Base-by-base conservation (phyloP, 441 rosid species). In the Brassica hybrid region DNA sequence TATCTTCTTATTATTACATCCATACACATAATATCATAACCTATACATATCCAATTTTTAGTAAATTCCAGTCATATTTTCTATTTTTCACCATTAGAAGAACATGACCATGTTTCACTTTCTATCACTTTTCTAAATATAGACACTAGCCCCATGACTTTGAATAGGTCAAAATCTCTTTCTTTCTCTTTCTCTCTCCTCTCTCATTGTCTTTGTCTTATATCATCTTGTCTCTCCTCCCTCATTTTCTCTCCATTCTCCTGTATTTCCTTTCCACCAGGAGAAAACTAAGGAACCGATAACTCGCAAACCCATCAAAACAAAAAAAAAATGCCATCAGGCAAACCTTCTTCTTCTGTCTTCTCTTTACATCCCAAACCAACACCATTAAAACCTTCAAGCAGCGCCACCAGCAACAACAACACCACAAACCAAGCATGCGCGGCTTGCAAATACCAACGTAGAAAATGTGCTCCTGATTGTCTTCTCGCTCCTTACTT, bases 401-500 rank as follows among this genome's bases (percentile, higher is more conserved):
- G 75, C 83, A 82, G 41, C 62, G 75, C 50, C 78, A 69, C 72
- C 76, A 77, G 41, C 76, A 83, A 73, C 68, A 43, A 12, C 60
- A 56, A 7, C 60, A 78, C 82, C 83, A 83, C 88, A 60, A 84
- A 88, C 78, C 98, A 91, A 32, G 99, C 99, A 2, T 96, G 99
- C 58, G 97, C 99, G 5, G 98, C 99, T 1, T 96, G 99, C 85
- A 96, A 92, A 82, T 92, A 91, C 90, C 99, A 92, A 77, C 95
- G 99, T 1, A 88, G 97, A 60, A 93, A 93, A 80, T 96, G 99
- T 74, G 89, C 88, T 19, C 91, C 97, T 9, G 95, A 96, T 83
- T 96, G 99, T 88, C 84, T 92, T 76, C 92, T 93, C 60, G 98
- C 99, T 30, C 97, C 98, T 72, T 96, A 89, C 76, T 96, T 93